Base-by-base conservation (phyloP, 192 early-diverging fungal genomes). In the Backusella liffmaniae region DNA sequence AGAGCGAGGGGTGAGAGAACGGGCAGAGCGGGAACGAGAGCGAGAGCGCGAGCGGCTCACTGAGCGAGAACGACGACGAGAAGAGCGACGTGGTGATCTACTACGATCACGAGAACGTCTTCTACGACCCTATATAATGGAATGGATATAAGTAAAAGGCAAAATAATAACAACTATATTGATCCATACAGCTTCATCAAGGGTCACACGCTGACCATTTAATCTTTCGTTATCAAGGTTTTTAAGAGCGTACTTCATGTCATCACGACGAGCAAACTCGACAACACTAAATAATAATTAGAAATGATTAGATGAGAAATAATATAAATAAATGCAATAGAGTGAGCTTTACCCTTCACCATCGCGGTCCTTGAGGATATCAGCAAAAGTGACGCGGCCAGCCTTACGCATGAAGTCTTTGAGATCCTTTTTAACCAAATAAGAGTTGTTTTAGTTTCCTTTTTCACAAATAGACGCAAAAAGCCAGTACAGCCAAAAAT, bases 331-430 rank as follows among this genome's bases (percentile, higher is more conserved):
- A 51, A 5, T 39, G 21, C 67, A 12, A 41, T 9, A 26, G 36
- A 34, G 53, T 3, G 21, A 10, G 21, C 9, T 86, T 82, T 82
- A 95, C 93, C 94, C 97, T 81, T 94, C 90, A 35, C 94, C 95
- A 35, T 91, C 86, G 13, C 91, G 86, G 75, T 88, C 89, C 85
- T 93, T 93, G 84, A 91, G 92, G 71, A 95, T 89, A 80, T 98
- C 95, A 7, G 97, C 93, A 88, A 95, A 99, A 30, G 91, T 89
- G 18, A 99, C 96, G 80, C 97, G 94, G 68, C 96, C 96, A 35
- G 94, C 96, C 77, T 95, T 94, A 73, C 95, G 93, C 86, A 97
- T 94, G 76, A 95, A 86, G 80, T 98, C 96, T 87, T 99, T 99
- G 85, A 99, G 88, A 86, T 96, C 96, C 95, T 97, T 86, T 78